Evolutionary conservation across 202 grass and related monocot genomes (phyloP).

Genomic region (Elaeis oleifera): DNA sequence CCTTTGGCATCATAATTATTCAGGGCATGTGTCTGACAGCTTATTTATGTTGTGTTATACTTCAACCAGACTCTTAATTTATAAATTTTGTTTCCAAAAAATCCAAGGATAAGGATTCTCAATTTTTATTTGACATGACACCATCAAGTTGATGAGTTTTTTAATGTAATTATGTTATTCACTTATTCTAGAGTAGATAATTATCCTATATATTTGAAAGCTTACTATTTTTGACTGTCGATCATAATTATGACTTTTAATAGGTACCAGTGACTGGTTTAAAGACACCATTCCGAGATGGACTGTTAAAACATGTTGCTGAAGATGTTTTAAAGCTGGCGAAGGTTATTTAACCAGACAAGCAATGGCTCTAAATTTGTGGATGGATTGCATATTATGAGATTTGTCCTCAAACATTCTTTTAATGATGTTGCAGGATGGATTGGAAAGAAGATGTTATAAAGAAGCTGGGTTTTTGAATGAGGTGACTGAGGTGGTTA

Average conservation of each 20-base stretch:
- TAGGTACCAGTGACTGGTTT: constrained; percentile 84
- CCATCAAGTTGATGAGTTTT: no score
- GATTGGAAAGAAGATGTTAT: constrained; percentile 96
- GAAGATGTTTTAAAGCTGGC: constrained; percentile 84
- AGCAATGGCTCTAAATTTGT: background rate
- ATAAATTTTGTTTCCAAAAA: no score
- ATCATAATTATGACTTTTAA: background rate
- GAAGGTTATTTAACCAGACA: constrained; percentile 38
- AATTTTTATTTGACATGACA: no score
- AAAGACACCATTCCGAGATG: constrained; percentile 91
- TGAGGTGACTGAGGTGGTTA: constrained; percentile 67
- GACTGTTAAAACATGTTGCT: constrained; percentile 70
- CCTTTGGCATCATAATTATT: background rate
- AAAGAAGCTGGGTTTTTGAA: constrained; percentile 92
- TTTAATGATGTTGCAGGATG: constrained; percentile 44
- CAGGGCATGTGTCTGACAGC: no score
- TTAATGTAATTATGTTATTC: no score
- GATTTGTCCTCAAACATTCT: constrained; percentile 11
- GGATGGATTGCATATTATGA: background rate
- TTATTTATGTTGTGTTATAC: no score
- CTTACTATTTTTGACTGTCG: no score
- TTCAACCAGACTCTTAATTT: no score
- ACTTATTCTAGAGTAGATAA: no score
- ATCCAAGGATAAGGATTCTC: no score
- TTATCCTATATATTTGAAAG: no score